Evolutionary conservation across 2,329 filamentous ascomycete genomes (phyloP), one percentile per base, ranked within the genome.

Genomic region (Fusarium caatingaense): DNA sequence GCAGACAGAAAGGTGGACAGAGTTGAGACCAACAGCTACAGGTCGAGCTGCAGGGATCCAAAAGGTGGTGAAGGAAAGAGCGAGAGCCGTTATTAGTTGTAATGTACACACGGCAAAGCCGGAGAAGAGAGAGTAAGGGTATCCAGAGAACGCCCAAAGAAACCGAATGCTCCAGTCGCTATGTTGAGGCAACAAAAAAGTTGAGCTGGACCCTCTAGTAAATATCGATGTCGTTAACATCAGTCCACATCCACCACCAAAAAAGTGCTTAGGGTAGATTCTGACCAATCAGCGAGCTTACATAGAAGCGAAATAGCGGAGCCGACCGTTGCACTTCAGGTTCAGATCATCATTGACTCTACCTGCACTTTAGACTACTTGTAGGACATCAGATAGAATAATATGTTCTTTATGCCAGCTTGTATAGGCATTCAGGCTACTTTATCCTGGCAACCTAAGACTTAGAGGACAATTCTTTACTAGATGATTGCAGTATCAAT

Each of bases 171-270:
- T 65, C 40, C 53, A 44, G 23, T 46, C 44, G 50, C 47, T 51
- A 47, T 28, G 42, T n/a, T 8, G 40, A 51, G n/a, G 18, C n/a
- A 32, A 42, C 55, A 28, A 40, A 30, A 70, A 71, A 53, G 48
- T 64, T 27, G 32, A 71, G 34, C 32, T 37, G n/a, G 30, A 34
- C 23, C 30, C 48, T 37, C 30, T 42, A 23, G 44, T 54, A 30
- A 53, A 58, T 48, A 55, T 59, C 44, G 50, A 62, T 42, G 63
- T 63, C 60, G 60, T 70, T 55, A 66, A 47, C 28, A 71, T 72
- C 70, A 71, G 70, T 50, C 56, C 45, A 72, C 44, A 44, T 40
- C 37, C 53, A 61, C 59, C 28, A 21, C 48, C 28, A 34, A 57
- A 53, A 60, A 66, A 62, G 40, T 46, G 45, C 51, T 48, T 56